These are phyloP conservation scores for Populus davidiana DNA, from an alignment of 345 rosid genomes.

Conservation along the genomic window DNA sequence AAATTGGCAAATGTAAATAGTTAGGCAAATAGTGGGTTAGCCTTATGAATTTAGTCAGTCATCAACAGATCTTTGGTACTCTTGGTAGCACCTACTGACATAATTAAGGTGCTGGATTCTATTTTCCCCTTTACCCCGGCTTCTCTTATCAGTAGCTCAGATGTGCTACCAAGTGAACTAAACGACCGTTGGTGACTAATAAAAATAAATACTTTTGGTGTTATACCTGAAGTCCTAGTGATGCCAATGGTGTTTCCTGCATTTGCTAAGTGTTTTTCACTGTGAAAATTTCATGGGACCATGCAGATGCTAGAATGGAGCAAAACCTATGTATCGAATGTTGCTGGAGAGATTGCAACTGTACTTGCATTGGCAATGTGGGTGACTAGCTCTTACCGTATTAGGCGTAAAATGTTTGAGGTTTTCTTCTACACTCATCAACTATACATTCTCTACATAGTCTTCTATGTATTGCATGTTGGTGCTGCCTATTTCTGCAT, in stretches of 20 bases:
- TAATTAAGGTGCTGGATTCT: background rate
- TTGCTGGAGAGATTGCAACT: slow-evolving; percentile 57
- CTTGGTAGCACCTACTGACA: background rate
- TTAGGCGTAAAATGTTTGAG: slow-evolving; percentile 55
- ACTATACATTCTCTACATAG: slow-evolving; percentile 29
- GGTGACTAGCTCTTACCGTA: slow-evolving; percentile 47
- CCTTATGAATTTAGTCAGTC: background rate
- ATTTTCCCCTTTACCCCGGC: background rate
- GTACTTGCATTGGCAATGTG: slow-evolving; percentile 51
- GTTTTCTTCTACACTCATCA: slow-evolving; percentile 40
- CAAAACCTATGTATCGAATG: slow-evolving; percentile 39
- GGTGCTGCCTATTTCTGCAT: slow-evolving; percentile 49
- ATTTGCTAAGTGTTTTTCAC: background rate
- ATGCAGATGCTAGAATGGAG: slow-evolving; percentile 56
- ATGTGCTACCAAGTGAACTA: background rate
- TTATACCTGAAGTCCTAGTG: background rate
- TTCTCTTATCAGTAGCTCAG: background rate
- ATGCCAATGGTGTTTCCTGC: background rate
- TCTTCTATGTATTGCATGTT: slow-evolving; percentile 62
- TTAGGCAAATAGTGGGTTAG: background rate
- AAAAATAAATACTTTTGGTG: background rate
- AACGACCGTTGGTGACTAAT: background rate
- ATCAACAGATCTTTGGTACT: background rate
- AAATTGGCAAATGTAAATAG: background rate
- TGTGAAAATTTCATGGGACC: background rate